A percentile compares a stretch with the other conserved stretches of the same genome.
Conservation (phyloP, 2,329 filamentous ascomycete species). For the Penicillium sp. region DNA sequence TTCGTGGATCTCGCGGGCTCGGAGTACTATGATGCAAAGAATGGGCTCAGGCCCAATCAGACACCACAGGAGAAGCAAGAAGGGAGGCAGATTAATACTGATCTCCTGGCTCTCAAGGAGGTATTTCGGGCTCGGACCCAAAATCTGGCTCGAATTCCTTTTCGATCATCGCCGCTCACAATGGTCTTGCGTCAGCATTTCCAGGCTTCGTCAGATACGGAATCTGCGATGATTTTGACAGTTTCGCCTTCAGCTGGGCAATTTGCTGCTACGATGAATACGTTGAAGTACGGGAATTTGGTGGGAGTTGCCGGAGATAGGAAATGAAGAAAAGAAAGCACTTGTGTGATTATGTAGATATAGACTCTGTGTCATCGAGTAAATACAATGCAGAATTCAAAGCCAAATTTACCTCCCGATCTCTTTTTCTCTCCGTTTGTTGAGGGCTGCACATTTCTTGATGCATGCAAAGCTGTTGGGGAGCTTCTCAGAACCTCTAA, state of each 20-base stretch:
- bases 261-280: constrained; percentile 48
- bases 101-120: constrained; percentile 52
- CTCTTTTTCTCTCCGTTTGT: no score
- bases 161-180: constrained; percentile 48
- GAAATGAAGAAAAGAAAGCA: background rate
- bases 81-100: constrained; percentile 49
- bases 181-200: constrained; percentile 51
- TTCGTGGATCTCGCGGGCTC: background rate
- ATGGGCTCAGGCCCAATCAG: constrained; percentile 29
- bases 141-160: constrained; percentile 42
- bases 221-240: constrained; percentile 47
- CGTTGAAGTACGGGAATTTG: constrained; percentile 50
- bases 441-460: background rate
- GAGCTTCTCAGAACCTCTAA: background rate
- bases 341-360: background rate
- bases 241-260: constrained; percentile 44
- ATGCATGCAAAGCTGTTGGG: background rate
- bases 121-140: constrained; percentile 48
- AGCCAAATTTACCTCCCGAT: background rate
- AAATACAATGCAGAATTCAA: background rate
- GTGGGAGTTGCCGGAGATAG: constrained; percentile 32
- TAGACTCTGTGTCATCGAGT: background rate
- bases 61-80: constrained; percentile 46
- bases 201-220: constrained; percentile 25
- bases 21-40: background rate